Percentiles rank a stretch among this genome's conserved stretches.
Conservation (phyloP, 805 yeast species). For the Kregervanrija fluxuum region DNA sequence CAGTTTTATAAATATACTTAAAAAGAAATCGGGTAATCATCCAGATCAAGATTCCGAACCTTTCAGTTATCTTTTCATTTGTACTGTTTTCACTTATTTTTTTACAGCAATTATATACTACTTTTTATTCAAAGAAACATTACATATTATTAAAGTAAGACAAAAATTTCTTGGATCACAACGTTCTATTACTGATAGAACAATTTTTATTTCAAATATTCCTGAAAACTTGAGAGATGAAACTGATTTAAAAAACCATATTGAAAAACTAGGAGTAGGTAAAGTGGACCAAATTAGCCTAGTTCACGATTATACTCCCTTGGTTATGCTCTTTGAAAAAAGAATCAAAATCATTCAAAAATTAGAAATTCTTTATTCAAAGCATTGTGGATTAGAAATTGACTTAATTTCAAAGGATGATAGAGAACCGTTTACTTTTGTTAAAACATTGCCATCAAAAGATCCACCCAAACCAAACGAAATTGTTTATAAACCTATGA, state of each 20-base stretch:
- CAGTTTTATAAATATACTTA: neutral
- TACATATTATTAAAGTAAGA: conserved; percentile 41
- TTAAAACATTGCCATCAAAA: conserved; percentile 23
- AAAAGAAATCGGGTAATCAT: conserved; percentile 1
- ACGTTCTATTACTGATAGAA: conserved; percentile 52
- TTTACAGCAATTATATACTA: conserved; percentile 43
- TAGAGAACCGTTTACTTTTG: conserved; percentile 21
- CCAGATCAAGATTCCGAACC: conserved; percentile 21
- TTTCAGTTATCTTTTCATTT: conserved; percentile 37
- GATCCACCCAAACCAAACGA: conserved; percentile 10
- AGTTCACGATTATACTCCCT: conserved; percentile 34
- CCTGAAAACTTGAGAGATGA: conserved; percentile 42
- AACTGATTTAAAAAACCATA: conserved; percentile 36
- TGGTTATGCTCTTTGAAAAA: conserved; percentile 31
- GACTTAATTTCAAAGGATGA: conserved; percentile 21
- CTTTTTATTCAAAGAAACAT: conserved; percentile 40
- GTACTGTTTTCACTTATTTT: conserved; percentile 48
- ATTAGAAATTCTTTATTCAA: conserved; percentile 37
- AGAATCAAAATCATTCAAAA: conserved; percentile 27
- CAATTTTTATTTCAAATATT: conserved; percentile 48
- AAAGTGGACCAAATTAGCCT: conserved; percentile 43
- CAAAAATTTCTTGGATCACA: conserved; percentile 55
- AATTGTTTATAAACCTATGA: conserved; percentile 7
- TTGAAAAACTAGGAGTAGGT: conserved; percentile 51
- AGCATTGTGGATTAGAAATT: conserved; percentile 35